phyloP scores from a whole-genome alignment of 768 basidiomycete genomes.

The Lentinula aciculospora region DNA sequence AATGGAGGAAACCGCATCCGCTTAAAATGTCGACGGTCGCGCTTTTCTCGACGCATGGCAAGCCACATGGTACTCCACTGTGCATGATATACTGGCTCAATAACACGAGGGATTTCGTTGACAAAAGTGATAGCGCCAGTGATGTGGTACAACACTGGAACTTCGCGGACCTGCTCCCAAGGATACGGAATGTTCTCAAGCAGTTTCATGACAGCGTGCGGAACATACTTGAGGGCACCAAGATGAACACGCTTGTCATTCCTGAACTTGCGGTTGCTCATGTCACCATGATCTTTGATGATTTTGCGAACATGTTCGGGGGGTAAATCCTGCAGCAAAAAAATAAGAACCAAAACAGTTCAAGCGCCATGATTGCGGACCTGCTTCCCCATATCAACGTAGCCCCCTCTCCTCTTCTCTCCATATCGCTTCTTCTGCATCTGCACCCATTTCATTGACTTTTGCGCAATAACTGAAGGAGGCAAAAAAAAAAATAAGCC shows the following conservation, averaged over 20 bases:
- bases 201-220: conserved; percentile 98
- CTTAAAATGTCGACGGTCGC: conserved; percentile 98
- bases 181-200: conserved; percentile 97
- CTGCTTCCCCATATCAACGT: conserved; percentile 91
- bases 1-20: conserved; percentile 99
- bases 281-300: conserved; percentile 98
- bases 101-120: conserved; percentile 94
- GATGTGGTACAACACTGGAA: conserved; percentile 97
- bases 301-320: conserved; percentile 99
- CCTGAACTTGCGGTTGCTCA: conserved; percentile 98
- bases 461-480: conserved; percentile 66
- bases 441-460: conserved; percentile 94
- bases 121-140: conserved; percentile 99
- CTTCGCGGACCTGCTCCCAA: conserved; percentile 99
- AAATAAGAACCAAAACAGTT: conserved; percentile 15
- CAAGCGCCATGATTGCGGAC: conserved; percentile 34
- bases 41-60: conserved; percentile 97
- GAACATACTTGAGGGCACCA: conserved; percentile 96
- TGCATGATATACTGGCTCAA: conserved; percentile 97
- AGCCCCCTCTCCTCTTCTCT: conserved; percentile 85
- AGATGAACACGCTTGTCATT: conserved; percentile 99
- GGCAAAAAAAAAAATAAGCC: conserved; percentile 15
- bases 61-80: conserved; percentile 99
- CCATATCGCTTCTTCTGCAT: conserved; percentile 92
- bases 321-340: conserved; percentile 68